Percentiles rank a stretch among this genome's conserved stretches.
phyloP scores from a whole-genome alignment of 139 green algal genomes.

The Chlorella sp. region DNA sequence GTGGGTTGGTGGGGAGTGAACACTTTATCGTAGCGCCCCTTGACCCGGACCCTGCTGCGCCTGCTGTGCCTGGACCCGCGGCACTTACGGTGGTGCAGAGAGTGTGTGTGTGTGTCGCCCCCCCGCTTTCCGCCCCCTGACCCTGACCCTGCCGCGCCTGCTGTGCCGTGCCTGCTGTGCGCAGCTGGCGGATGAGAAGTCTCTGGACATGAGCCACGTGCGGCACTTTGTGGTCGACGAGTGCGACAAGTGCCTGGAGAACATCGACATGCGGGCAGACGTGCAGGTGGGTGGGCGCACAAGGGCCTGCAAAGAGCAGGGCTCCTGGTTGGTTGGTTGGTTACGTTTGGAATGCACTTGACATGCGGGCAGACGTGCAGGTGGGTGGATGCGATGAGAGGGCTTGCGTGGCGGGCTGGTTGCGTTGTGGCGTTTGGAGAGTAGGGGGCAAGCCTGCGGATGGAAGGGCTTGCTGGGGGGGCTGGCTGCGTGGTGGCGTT shows the following conservation, averaged over 20 bases:
- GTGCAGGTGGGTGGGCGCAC: slow-evolving; percentile 55
- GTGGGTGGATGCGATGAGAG: background rate
- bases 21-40: no score
- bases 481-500: no score
- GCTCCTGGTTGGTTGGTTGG: no score
- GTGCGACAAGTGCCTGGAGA: slow-evolving; percentile 99
- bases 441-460: no score
- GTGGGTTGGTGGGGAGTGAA: no score
- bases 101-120: background rate
- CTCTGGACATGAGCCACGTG: slow-evolving; percentile 88
- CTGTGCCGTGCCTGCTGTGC: background rate
- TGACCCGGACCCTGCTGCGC: no score
- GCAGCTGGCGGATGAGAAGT: slow-evolving; percentile 83
- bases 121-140: background rate
- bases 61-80: background rate
- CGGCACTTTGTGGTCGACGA: slow-evolving; percentile 98
- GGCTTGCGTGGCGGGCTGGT: no score
- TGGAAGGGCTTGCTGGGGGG: background rate
- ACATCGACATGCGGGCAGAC: slow-evolving; percentile 96
- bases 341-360: no score
- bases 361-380: slow-evolving; percentile 96
- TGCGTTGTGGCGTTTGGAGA: no score
- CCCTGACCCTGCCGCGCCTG: background rate
- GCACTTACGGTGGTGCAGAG: no score
- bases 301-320: no score